phyloP scores from a whole-genome alignment of 208 protist genomes.

The Trichomonas vaginalis region DNA sequence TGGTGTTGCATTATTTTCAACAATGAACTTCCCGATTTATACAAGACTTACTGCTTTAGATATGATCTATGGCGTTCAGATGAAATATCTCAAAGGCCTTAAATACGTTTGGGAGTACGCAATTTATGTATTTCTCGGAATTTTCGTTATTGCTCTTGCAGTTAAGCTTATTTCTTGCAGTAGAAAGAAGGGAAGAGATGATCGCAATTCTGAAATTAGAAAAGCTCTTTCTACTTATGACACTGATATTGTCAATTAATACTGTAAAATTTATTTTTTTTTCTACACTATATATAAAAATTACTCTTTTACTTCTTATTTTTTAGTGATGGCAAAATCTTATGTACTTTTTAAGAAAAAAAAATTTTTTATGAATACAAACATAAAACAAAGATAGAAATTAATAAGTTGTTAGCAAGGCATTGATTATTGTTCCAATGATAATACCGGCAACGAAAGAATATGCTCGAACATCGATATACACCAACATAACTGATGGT shows the following conservation, averaged over 20 bases:
- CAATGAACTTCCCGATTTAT: neutral
- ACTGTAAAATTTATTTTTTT: too few species aligned
- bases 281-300: too few species aligned
- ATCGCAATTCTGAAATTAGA: neutral
- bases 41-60: neutral
- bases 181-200: neutral
- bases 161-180: neutral
- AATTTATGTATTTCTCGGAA: neutral
- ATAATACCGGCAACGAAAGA: neutral
- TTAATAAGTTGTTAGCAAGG: neutral
- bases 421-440: neutral
- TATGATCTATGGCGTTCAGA: constrained; percentile 16
- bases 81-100: neutral
- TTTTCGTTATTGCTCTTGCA: neutral
- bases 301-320: too few species aligned
- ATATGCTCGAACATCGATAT: neutral
- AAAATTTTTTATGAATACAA: neutral
- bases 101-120: neutral
- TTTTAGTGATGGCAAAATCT: too few species aligned
- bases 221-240: neutral
- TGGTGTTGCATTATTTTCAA: neutral
- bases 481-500: neutral
- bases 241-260: too few species aligned
- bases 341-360: too few species aligned
- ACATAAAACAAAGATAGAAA: neutral